A percentile compares a stretch with the other conserved stretches of the same genome.
These are phyloP conservation scores for Suillus tomentosus DNA, from an alignment of 768 basidiomycete genomes.

Conservation along the genomic window DNA sequence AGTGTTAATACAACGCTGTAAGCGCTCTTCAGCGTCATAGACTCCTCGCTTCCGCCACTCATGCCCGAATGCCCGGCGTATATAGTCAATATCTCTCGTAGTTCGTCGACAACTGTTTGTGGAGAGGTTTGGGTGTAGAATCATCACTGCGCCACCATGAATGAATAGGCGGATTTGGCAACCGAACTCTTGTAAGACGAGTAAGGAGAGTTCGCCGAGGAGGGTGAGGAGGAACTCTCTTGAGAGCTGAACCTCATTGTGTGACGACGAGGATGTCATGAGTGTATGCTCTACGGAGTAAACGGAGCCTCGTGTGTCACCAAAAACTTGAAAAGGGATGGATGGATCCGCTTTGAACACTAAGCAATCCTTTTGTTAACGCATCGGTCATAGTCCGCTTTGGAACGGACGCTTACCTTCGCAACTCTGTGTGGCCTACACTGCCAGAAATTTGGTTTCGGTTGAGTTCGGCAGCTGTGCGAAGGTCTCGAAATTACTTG, in stretches of 20 bases:
- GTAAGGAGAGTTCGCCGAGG: slow-evolving; percentile 54
- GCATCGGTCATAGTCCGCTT: background rate
- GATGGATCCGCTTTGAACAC: background rate
- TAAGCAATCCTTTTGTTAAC: background rate
- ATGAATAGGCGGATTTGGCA: slow-evolving; percentile 59
- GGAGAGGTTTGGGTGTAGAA: slow-evolving; percentile 53
- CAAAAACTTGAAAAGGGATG: background rate
- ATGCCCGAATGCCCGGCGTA: slow-evolving; percentile 57
- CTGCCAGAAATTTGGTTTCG: background rate
- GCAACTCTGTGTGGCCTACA: background rate
- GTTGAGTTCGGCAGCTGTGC: background rate
- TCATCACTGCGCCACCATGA: slow-evolving; percentile 76
- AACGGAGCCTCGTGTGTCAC: slow-evolving; percentile 5
- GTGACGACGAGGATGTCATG: slow-evolving; percentile 22
- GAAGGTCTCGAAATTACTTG: background rate
- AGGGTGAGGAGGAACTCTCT: slow-evolving; percentile 41
- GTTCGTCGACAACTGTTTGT: slow-evolving; percentile 45
- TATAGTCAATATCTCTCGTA: slow-evolving; percentile 71
- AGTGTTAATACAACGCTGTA: slow-evolving; percentile 55
- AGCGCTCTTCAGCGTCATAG: slow-evolving; percentile 52
- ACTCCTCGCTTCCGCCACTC: slow-evolving; percentile 55
- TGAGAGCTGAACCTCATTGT: slow-evolving; percentile 40
- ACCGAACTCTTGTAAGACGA: slow-evolving; percentile 48
- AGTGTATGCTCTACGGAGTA: background rate
- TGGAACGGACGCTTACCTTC: background rate